Conservation (phyloP, 805 yeast species). For the Sugiyamaella valdiviana region DNA sequence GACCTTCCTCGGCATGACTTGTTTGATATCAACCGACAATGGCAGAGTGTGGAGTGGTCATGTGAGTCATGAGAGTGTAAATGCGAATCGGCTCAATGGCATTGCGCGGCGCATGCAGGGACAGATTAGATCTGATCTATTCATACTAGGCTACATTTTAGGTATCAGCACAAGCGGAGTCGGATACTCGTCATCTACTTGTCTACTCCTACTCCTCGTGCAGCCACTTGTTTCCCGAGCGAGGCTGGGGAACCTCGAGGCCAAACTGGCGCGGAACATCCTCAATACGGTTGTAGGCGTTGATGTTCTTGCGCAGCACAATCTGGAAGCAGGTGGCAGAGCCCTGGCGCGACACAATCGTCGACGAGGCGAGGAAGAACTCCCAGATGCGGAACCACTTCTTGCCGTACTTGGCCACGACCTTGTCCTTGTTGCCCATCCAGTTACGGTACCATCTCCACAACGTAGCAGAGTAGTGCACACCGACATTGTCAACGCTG, state of each 20-base stretch:
- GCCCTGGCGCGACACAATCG: conserved; percentile 86
- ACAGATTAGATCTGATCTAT: too few species aligned
- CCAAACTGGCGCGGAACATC: conserved; percentile 77
- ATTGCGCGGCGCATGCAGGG: too few species aligned
- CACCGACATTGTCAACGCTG: conserved; percentile 82
- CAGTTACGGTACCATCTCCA: conserved; percentile 96
- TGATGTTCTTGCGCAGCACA: conserved; percentile 82
- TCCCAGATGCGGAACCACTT: conserved; percentile 95
- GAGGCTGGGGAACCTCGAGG: conserved; percentile 40
- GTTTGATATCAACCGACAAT: too few species aligned
- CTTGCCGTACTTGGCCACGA: conserved; percentile 70
- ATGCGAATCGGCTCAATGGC: too few species aligned
- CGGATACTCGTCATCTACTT: too few species aligned
- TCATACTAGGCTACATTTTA: too few species aligned
- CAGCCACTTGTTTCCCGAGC: conserved; percentile 30
- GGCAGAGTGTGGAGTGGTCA: too few species aligned
- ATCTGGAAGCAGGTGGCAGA: conserved; percentile 89
- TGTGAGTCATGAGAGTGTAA: too few species aligned
- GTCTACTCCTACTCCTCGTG: conserved; percentile 7
- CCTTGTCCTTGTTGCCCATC: conserved; percentile 75
- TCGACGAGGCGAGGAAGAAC: conserved; percentile 75
- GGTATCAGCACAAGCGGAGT: too few species aligned
- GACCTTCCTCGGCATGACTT: too few species aligned
- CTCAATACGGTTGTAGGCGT: conserved; percentile 75
- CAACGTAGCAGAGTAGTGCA: conserved; percentile 83